Evolutionary conservation across 2,329 filamentous ascomycete species (phyloP).

Genomic region (Plectosphaerella cucumerina): DNA sequence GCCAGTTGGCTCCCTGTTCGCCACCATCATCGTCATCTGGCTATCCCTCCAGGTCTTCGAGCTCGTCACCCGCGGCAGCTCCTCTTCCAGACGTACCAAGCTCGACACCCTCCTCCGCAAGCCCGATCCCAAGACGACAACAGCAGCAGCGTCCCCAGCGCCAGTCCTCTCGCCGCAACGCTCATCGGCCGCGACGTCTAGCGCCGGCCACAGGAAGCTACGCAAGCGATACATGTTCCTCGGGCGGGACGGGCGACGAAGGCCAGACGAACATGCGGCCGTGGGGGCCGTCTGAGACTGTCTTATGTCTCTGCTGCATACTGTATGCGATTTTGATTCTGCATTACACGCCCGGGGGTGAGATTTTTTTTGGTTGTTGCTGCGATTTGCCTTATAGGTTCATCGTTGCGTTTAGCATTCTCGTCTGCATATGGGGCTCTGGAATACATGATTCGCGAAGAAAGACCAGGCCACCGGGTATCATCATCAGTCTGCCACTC

Average conservation of each 20-base stretch:
- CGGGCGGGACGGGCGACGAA: background rate
- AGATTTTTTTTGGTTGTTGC: too few relatives aligned
- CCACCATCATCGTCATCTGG: conserved; percentile 8
- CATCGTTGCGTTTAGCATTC: too few relatives aligned
- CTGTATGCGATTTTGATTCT: too few relatives aligned
- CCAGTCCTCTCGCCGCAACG: background rate
- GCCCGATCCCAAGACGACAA: background rate
- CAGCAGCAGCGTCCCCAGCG: background rate
- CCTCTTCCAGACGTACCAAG: background rate
- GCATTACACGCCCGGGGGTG: too few relatives aligned
- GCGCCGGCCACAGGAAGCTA: background rate
- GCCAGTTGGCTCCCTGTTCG: conserved; percentile 9
- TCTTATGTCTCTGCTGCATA: background rate
- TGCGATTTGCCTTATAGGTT: too few relatives aligned
- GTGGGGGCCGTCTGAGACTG: background rate
- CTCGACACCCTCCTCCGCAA: background rate
- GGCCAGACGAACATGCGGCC: background rate
- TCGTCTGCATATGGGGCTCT: too few relatives aligned
- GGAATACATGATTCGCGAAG: too few relatives aligned
- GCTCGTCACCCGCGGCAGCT: conserved; percentile 4
- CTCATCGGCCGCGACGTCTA: background rate
- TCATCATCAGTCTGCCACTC: too few relatives aligned
- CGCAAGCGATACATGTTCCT: background rate
- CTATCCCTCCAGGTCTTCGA: conserved; percentile 11
- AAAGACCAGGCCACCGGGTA: too few relatives aligned